Base-by-base conservation (phyloP, 805 yeast genomes). In the Candida schatavii region DNA sequence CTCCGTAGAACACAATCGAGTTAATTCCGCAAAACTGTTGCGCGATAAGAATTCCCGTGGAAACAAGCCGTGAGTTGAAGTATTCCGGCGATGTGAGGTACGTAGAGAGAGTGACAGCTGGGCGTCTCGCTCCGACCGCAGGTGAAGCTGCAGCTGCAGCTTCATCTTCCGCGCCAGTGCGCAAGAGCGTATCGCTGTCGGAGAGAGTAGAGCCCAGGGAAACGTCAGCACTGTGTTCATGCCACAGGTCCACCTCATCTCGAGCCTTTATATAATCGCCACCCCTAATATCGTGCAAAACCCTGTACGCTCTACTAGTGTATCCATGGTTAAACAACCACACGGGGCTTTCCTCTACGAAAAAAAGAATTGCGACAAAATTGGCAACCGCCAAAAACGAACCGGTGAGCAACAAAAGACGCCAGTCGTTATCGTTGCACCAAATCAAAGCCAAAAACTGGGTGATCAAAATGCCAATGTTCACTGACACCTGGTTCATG, bases 1-100 rank as follows among this genome's bases (percentile, higher is more conserved):
- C 97, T 3, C 99, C 99, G 60, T 91, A 93, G 58, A 91, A 88
- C 17, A 93, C 80, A 45, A 93, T 88, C 2, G 96, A 81, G 61
- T 93, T 93, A 57, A 93, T 87, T 26, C 99, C 99, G 52, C 88
- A 81, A 44, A 91, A 78, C 61, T 93, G 99, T 66, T 93, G 99
- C 14, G 90, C 83, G 17, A 83, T 66, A 71, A 90, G 77, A 14
- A 88, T 74, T 2, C 84, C 78, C 0, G 89, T 78, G 7, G 89
- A 85, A 0, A 82, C 84, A 15, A 75, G 53, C 37, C 82, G 70
- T 3, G 93, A 81, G 40, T 76, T 77, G 26, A 65, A 59, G 62
- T 77, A 88, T 34, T 62, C 70, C 0, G 77, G 64, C 14, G 72
- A 64, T 0, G 70, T 68, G 34, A 85, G 48, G 56, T 87, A 89